Base-by-base conservation (phyloP, 495 filamentous ascomycete species). In the Penicillium parvum region DNA sequence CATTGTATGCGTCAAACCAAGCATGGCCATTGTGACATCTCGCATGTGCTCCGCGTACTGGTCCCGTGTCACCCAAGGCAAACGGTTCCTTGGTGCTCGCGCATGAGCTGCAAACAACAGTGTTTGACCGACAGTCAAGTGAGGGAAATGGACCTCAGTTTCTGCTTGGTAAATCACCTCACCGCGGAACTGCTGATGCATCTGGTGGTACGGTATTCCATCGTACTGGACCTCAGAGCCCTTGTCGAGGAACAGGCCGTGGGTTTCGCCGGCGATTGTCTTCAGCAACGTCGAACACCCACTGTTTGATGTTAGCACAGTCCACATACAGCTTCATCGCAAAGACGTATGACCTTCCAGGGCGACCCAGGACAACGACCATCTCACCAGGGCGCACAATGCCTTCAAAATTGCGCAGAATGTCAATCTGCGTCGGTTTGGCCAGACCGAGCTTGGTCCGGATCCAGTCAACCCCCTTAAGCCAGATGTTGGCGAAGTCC, bases 231-330 rank as follows among this genome's bases (percentile, higher is more conserved):
- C 77, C 26, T 77, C 69, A 0, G 78, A 74, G 16, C 70, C 49
- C 15, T 74, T 50, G 35, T 78, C 78, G 20, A 86, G 56, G 41
- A 65, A 76, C 28, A 84, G 77, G 34, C 84, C 84, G 39, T 81
- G 71, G 9, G 77, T 81, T 51, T 85, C 77, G 12, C 82, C 82
- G 10, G 80, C 67, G 42, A 88, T 78, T 0, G 82, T 81, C 61
- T 88, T 88, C 19, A 88, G 60, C 10, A 88, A 69, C 1, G 84
- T 88, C 10, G 74, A 79, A 55, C 84, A 86, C 25, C 84, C 84
- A n/a, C n/a, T n/a, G n/a, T n/a, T n/a, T n/a, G n/a, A n/a, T n/a
- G n/a, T n/a, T n/a, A n/a, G n/a, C n/a, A n/a, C n/a, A n/a, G n/a
- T n/a, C n/a, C n/a, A n/a, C n/a, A n/a, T n/a, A n/a, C n/a, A n/a